Conservation (phyloP, 306 rosid species). For the Casuarina cunninghamiana region DNA sequence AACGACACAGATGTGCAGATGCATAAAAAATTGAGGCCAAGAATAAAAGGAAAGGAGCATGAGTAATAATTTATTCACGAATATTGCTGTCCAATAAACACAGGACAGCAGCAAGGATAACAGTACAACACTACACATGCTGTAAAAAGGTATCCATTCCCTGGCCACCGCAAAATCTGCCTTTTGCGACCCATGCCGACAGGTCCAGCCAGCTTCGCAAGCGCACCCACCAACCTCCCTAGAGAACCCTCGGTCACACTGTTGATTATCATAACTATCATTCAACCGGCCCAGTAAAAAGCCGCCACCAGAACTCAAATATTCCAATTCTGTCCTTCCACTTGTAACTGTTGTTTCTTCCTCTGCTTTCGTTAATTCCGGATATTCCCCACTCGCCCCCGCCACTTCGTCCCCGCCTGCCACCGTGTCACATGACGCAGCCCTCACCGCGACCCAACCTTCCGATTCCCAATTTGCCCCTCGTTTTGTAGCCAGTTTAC, state of each 20-base stretch:
- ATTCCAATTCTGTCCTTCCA: slow-evolving; percentile 37
- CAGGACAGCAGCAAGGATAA: slow-evolving; percentile 13
- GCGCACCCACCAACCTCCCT: neutral
- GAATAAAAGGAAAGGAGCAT: neutral
- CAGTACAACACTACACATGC: slow-evolving; percentile 24
- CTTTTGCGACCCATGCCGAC: slow-evolving; percentile 31
- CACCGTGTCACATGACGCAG: slow-evolving; percentile 17
- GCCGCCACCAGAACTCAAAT: slow-evolving; percentile 12
- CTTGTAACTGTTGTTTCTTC: neutral
- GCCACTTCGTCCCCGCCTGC: slow-evolving; percentile 19
- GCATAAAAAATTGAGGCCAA: neutral
- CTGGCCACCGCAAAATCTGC: slow-evolving; percentile 9
- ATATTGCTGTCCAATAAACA: slow-evolving; percentile 2
- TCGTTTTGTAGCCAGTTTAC: slow-evolving; percentile 45
- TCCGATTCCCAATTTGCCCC: slow-evolving; percentile 75
- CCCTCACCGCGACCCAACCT: slow-evolving; percentile 68
- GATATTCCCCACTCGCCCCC: slow-evolving; percentile 32
- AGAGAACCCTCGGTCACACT: neutral
- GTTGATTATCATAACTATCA: neutral
- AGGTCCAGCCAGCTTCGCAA: slow-evolving; percentile 31
- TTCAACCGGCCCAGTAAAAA: slow-evolving; percentile 24
- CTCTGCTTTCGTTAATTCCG: neutral
- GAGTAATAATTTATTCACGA: slow-evolving; percentile 20
- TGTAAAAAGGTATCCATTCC: slow-evolving; percentile 11
- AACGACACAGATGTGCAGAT: neutral